Evolutionary conservation across 768 basidiomycete species (phyloP), one percentile per base, ranked within the genome.

Genomic region (Suillus alpinus): DNA sequence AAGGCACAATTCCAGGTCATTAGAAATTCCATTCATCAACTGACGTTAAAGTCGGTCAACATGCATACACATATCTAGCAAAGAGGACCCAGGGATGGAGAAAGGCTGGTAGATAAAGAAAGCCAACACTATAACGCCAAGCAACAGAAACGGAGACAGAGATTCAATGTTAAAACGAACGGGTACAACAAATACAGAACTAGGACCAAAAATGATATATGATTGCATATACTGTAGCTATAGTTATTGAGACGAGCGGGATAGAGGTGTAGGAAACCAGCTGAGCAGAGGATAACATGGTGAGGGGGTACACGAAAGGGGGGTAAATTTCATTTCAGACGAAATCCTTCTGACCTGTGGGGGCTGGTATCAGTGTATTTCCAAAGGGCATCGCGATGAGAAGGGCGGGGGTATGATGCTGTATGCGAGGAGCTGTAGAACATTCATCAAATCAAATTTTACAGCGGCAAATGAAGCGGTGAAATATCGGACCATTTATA

Each of bases 401-500:
- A 29, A 20, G 23, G 8, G 32, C 5, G 10, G 9, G 13, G 26
- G 23, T 36, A 36, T 20, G 58, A n/a, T 29, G 31, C 23, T 26
- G 37, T n/a, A 37, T 26, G 9, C 3, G 37, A 55, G 53, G 23
- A 29, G 37, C 53, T 55, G 37, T 39, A 18, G 18, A 23, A 12
- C 9, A 16, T 4, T 6, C 23, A 55, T 55, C 53, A 55, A 23
- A 55, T 55, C 53, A 55, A 16, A 39, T 55, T 55, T 55, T 55
- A 18, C 37, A 55, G 37, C 53, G 37, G 53, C 23, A 18, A 18
- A 36, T 1, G 63, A 65, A 63, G 66, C 70, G 69, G 56, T 39
- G 51, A 59, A 56, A 57, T 77, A 84, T 71, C 75, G 23, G 53
- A 84, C 82, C 61, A 55, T 60, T 78, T 81, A 89, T 58, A 91